Percentiles rank a stretch among this genome's conserved stretches.
These are phyloP conservation scores for Drechslerella coelobrocha DNA, from an alignment of 2,329 filamentous ascomycete genomes.

Conservation along the genomic window DNA sequence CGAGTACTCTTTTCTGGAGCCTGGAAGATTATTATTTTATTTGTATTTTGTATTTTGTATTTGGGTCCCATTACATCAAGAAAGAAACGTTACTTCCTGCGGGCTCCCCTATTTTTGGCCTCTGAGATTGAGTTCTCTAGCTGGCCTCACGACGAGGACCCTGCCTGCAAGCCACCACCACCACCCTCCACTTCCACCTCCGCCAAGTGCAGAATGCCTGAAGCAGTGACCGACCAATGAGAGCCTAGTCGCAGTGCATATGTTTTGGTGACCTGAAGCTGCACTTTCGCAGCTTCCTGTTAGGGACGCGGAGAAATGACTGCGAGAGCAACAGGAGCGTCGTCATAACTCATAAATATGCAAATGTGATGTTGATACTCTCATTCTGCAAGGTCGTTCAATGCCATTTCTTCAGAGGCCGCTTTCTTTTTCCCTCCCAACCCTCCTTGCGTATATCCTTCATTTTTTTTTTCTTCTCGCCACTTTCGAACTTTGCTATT, in stretches of 20 bases:
- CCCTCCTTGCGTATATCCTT: too few species aligned
- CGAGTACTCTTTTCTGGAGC: neutral
- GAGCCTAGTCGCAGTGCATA: neutral
- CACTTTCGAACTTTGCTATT: too few species aligned
- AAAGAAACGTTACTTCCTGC: neutral
- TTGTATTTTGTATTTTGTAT: too few species aligned
- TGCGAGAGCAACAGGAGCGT: neutral
- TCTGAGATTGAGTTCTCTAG: neutral
- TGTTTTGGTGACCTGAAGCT: neutral
- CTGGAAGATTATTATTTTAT: neutral
- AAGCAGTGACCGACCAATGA: neutral
- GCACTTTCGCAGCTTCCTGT: neutral
- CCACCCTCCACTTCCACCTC: neutral
- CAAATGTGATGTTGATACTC: too few species aligned
- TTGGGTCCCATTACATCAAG: neutral
- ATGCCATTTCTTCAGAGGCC: too few species aligned
- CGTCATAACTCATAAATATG: neutral
- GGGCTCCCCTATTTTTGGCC: constrained; percentile 1
- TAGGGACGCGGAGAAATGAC: neutral
- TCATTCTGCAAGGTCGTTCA: too few species aligned
- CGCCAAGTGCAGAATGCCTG: neutral
- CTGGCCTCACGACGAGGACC: neutral
- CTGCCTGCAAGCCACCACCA: constrained; percentile 3
- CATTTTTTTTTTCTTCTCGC: too few species aligned
- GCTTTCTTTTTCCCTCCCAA: too few species aligned